A percentile compares a stretch with the other conserved stretches of the same genome.
Evolutionary conservation across 2,329 filamentous ascomycete genomes (phyloP).

Genomic region (Neonectria sp.): DNA sequence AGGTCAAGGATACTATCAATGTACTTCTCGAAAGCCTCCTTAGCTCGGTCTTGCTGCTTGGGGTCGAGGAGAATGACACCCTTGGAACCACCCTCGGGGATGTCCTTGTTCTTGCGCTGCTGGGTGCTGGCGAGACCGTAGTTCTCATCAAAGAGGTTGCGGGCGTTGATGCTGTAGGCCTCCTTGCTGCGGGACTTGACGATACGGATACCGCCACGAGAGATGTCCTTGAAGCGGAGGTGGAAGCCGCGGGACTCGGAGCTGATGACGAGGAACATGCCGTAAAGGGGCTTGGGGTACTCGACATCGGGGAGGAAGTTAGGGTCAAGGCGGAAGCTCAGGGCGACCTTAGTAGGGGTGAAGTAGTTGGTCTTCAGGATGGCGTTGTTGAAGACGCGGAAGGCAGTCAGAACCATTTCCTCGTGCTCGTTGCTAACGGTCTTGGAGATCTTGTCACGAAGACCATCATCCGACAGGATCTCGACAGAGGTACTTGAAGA

Average conservation of each 20-base stretch:
- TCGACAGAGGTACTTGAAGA: constrained; percentile 72
- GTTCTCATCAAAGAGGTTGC: constrained; percentile 98
- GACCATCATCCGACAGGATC: constrained; percentile 80
- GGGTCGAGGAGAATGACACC: constrained; percentile 96
- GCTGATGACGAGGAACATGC: constrained; percentile 98
- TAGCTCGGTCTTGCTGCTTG: constrained; percentile 92
- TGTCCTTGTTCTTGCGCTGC: constrained; percentile 99
- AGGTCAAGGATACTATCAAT: constrained; percentile 99
- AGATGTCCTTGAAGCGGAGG: constrained; percentile 96
- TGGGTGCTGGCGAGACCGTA: constrained; percentile 98
- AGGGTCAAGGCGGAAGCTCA: constrained; percentile 95
- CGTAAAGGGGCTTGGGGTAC: constrained; percentile 93
- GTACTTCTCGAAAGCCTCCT: constrained; percentile 98
- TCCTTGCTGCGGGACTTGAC: constrained; percentile 98
- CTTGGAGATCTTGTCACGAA: constrained; percentile 83
- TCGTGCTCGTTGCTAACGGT: constrained; percentile 95
- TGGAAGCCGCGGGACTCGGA: constrained; percentile 98
- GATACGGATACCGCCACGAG: constrained; percentile 96
- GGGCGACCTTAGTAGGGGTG: constrained; percentile 96
- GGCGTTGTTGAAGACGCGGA: constrained; percentile 94
- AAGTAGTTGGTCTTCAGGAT: constrained; percentile 98
- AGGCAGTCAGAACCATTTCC: constrained; percentile 97
- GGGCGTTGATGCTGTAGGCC: constrained; percentile 95
- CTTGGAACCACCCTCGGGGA: constrained; percentile 97
- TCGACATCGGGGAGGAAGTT: constrained; percentile 91